Percentiles rank a stretch among this genome's conserved stretches.
These are phyloP conservation scores for Ettlia oleoabundans DNA, from an alignment of 139 green algal species.

Conservation along the genomic window DNA sequence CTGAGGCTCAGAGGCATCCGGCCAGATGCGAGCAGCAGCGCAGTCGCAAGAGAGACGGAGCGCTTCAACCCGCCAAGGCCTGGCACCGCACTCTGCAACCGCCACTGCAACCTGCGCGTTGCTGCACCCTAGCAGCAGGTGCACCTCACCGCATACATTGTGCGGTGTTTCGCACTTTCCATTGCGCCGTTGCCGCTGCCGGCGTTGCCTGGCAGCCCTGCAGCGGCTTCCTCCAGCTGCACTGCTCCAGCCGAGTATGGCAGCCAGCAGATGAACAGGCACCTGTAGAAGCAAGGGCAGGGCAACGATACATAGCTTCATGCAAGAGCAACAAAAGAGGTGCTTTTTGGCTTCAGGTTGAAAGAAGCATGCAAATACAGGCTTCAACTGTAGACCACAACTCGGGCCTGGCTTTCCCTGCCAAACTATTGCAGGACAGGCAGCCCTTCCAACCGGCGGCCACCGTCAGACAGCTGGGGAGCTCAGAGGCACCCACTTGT, in stretches of 20 bases:
- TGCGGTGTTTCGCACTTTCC: not conserved
- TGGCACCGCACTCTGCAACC: too few relatives aligned
- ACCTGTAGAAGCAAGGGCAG: not conserved
- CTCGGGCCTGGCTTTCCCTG: too few relatives aligned
- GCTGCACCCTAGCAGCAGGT: not conserved
- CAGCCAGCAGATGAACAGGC: constrained; percentile 79
- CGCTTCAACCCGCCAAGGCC: too few relatives aligned
- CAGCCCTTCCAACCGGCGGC: too few relatives aligned
- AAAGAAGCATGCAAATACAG: too few relatives aligned
- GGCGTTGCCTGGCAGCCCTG: not conserved
- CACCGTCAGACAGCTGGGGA: too few relatives aligned
- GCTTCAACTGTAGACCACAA: not conserved
- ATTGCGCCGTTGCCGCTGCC: not conserved
- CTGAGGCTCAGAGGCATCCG: too few relatives aligned
- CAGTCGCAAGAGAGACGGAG: too few relatives aligned
- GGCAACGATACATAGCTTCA: not conserved
- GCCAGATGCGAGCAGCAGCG: too few relatives aligned
- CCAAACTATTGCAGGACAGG: too few relatives aligned
- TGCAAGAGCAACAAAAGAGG: not conserved
- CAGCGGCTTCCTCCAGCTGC: constrained; percentile 52
- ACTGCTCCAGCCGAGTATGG: constrained; percentile 56
- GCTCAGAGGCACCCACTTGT: constrained; percentile 44
- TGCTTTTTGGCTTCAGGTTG: not conserved
- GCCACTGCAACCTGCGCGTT: not conserved
- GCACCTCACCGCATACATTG: constrained; percentile 12